Base-by-base conservation (phyloP, 495 filamentous ascomycete species). In the Penicillium argentinense region DNA sequence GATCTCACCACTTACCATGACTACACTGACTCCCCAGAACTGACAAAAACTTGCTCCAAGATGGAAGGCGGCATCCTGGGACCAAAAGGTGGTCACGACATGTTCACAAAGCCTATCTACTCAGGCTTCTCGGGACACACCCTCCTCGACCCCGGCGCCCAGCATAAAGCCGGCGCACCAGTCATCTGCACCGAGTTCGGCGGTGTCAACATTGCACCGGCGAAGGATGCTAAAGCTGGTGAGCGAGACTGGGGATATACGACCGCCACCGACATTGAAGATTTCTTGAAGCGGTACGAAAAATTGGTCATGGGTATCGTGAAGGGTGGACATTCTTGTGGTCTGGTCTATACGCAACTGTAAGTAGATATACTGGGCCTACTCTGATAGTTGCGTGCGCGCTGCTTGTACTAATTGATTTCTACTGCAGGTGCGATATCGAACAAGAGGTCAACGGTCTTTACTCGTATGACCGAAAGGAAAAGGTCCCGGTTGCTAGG, bases 1-100 rank as follows among this genome's bases (percentile, higher is more conserved):
- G 78, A 84, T 40, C 66, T 84, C 0, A 78, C 74, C 29, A 82
- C 80, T 9, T 84, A 77, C 64, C 80, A 82, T 57, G 79, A 84
- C 66, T 84, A 82, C 60, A 54, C 62, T 9, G 79, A 84, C 53
- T 72, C 66, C 1, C 34, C 63, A 3, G 72, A 64, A 14, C 70
- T 84, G 6, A 57, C 71, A 0, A 44, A 67, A 25, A 74, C 74
- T 2, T 81, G 78, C 57, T 57, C 69, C 1, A 62, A 23, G 36
- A 76, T 57, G 59, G 52, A 63, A 14, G 47, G 63, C 3, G 66
- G 66, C 1, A 81, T 81, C 36, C 64, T 83, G 0, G 68, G 58
- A 1, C 57, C 57, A 13, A 76, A 79, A 29, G 59, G 30, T 1
- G 65, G 68, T 4, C 68, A 69, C 19, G 64, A 68, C 9, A 70